Conservation (phyloP, 2,329 filamentous ascomycete genomes). For the Keithomyces neogunnii region DNA sequence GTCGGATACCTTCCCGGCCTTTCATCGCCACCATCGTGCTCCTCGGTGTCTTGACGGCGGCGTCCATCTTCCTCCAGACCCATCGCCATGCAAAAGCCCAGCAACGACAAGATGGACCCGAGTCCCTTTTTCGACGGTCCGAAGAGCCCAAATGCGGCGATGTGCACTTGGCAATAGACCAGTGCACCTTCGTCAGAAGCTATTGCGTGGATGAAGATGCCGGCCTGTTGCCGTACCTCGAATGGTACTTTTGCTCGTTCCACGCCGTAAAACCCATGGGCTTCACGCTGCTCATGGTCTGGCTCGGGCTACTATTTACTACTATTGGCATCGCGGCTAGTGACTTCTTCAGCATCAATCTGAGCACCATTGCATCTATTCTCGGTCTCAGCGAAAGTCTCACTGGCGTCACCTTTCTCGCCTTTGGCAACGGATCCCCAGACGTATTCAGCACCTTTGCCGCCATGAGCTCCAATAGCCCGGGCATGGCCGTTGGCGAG, state of each 20-base stretch:
- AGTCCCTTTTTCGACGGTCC: constrained; percentile 16
- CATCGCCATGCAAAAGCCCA: constrained; percentile 6
- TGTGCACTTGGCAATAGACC: constrained; percentile 67
- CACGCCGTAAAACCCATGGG: constrained; percentile 61
- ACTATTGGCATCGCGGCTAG: constrained; percentile 97
- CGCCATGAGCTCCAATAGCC: constrained; percentile 93
- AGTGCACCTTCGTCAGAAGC: constrained; percentile 76
- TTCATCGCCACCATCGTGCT: constrained; percentile 40
- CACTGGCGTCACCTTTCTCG: constrained; percentile 91
- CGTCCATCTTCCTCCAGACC: constrained; percentile 30
- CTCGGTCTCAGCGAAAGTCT: constrained; percentile 93
- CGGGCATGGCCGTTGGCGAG: constrained; percentile 93
- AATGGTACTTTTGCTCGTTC: constrained; percentile 82
- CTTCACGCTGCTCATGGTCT: constrained; percentile 69
- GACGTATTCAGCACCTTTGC: constrained; percentile 99
- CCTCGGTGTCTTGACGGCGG: constrained; percentile 36
- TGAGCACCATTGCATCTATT: constrained; percentile 83
- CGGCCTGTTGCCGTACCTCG: constrained; percentile 79
- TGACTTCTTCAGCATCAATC: constrained; percentile 96
- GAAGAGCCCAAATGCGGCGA: constrained; percentile 57
- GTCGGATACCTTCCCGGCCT: constrained; percentile 35
- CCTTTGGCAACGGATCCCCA: constrained; percentile 94
- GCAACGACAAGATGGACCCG: constrained; percentile 5
- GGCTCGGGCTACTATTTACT: constrained; percentile 85
- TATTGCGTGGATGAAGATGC: constrained; percentile 88